Conservation (phyloP, 2,329 filamentous ascomycete genomes). For the Botryotinia calthae region DNA sequence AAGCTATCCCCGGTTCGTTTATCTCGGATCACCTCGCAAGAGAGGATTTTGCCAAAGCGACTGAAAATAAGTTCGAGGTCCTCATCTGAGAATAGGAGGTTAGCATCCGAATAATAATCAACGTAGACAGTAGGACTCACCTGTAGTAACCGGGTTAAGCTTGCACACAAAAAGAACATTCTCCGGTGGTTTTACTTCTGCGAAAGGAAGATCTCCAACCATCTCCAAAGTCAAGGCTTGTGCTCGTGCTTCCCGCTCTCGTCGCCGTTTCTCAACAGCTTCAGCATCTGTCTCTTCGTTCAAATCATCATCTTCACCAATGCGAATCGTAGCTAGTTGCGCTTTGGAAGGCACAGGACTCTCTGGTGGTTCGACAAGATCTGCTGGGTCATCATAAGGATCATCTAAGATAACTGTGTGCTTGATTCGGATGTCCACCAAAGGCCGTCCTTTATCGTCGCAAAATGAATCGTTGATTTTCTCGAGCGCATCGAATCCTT, state of each 20-base stretch:
- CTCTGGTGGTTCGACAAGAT: slow-evolving; percentile 70
- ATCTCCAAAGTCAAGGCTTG: slow-evolving; percentile 95
- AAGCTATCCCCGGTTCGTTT: slow-evolving; percentile 91
- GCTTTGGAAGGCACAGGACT: slow-evolving; percentile 80
- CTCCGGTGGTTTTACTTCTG: slow-evolving; percentile 94
- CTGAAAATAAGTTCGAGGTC: slow-evolving; percentile 96
- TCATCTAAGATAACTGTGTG: slow-evolving; percentile 92
- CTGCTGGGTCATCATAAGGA: slow-evolving; percentile 79
- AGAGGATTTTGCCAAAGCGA: slow-evolving; percentile 91
- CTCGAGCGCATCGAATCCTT: slow-evolving; percentile 90
- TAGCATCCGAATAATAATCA: slow-evolving; percentile 13
- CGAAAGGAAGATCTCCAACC: slow-evolving; percentile 95
- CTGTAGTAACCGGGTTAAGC: slow-evolving; percentile 88
- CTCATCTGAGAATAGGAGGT: slow-evolving; percentile 56
- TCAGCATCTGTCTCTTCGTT: slow-evolving; percentile 76
- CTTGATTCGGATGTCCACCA: slow-evolving; percentile 92
- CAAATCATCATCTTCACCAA: slow-evolving; percentile 82
- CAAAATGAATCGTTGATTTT: slow-evolving; percentile 90
- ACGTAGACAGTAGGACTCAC: slow-evolving; percentile 35
- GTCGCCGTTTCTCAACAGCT: slow-evolving; percentile 70
- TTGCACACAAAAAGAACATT: slow-evolving; percentile 99
- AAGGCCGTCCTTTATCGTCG: slow-evolving; percentile 78
- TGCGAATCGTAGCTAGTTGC: slow-evolving; percentile 87
- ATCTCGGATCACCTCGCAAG: slow-evolving; percentile 94
- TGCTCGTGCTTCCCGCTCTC: slow-evolving; percentile 86